Evolutionary conservation across 2,329 filamentous ascomycete genomes (phyloP).

Genomic region (Calycina herbarum): DNA sequence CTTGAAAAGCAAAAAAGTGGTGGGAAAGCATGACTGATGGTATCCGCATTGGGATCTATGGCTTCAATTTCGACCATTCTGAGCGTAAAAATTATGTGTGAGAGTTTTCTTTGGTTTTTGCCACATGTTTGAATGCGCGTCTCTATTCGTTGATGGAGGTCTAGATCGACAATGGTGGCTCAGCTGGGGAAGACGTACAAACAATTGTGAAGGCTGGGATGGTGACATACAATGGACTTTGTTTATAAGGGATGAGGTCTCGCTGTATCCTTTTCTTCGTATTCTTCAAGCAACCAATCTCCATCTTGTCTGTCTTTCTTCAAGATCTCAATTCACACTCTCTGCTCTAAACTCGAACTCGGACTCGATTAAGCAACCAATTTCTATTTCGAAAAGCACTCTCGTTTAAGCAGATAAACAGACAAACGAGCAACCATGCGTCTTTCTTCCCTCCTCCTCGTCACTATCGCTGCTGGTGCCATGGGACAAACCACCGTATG

Average conservation of each 20-base stretch:
- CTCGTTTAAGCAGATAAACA: neutral
- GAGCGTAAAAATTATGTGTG: neutral
- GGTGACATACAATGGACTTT: neutral
- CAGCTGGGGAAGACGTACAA: neutral
- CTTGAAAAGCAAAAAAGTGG: neutral
- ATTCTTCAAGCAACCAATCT: neutral
- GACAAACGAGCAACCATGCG: conserved; percentile 18
- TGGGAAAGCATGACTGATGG: neutral
- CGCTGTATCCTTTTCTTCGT: neutral
- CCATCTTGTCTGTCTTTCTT: neutral
- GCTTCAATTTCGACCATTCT: neutral
- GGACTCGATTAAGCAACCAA: neutral
- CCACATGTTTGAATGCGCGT: neutral
- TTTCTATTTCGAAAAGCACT: neutral
- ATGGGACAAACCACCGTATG: conserved; percentile 22
- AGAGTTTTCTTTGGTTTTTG: neutral
- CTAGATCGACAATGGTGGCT: neutral
- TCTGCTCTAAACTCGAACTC: neutral
- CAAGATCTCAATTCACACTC: neutral
- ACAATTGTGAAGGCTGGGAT: neutral
- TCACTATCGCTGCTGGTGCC: conserved; percentile 15
- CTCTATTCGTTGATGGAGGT: neutral
- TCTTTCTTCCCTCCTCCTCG: conserved; percentile 22
- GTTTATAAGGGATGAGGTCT: conserved; percentile 2
- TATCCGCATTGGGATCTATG: neutral